Evolutionary conservation across 1,139 yeast genomes (phyloP), one percentile per base, ranked within the genome.

Genomic region (Geotrichum australiense): DNA sequence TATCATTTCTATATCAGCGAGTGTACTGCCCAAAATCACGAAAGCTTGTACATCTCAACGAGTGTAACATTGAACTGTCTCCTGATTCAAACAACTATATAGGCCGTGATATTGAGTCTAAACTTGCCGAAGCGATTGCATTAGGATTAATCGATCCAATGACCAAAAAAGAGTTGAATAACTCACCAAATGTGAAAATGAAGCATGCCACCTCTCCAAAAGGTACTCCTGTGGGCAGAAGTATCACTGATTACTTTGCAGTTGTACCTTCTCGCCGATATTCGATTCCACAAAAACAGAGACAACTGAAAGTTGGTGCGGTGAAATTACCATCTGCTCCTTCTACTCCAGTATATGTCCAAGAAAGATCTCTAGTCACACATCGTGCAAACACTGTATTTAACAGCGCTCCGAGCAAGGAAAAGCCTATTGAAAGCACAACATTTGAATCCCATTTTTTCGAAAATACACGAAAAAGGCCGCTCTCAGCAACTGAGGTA

Each of bases 1-100:
- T 80, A 41, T 93, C 97, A 10, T 93, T 93, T 59, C 81, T 74
- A 55, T 84, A 69, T 60, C 97, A 87, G 59, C 72, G 94, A 49
- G 96, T 93, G 0, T 91, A 76, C 59, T 76, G 89, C 56, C 94
- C 96, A 0, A 41, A 59, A 2, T 51, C 57, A 1, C 60, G 69
- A 35, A 46, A 54, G 26, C 62, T 87, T 21, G 68, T 71, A 1
- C 75, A 85, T 34, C 67, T 89, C 51, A 76, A 76, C 52, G 75
- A 72, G 5, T 80, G 82, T 0, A 63, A 60, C 0, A 65, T 59
- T 47, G 54, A 52, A 10, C 46, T 55, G 5, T 46, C 47, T 4
- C 56, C 52, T n/a, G 57, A 65, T 8, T 61, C 80, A 14, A 74
- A 74, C 43, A 62, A 65, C 6, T 79, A 83, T 49, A 81, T 93